These are phyloP conservation scores for Mariannaea elegans DNA, from an alignment of 2,329 filamentous ascomycete species.

Conservation along the genomic window DNA sequence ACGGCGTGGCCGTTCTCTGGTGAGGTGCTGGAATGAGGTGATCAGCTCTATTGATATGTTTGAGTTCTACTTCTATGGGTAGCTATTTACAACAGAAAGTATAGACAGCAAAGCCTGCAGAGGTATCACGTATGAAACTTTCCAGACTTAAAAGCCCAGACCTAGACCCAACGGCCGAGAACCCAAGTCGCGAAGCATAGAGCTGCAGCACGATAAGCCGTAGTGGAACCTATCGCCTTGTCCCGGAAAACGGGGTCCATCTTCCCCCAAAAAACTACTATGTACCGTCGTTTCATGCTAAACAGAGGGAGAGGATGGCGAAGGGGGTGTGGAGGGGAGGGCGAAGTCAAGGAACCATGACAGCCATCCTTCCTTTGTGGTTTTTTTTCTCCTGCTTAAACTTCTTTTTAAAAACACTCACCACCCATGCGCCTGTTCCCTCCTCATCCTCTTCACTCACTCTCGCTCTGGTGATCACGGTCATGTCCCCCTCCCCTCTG, in stretches of 20 bases:
- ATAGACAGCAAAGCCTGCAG: too few relatives aligned
- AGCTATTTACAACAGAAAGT: too few relatives aligned
- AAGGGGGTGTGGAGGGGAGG: background rate
- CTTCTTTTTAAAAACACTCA: slow-evolving; percentile 10
- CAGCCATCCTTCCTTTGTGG: background rate
- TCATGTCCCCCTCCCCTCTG: slow-evolving; percentile 34
- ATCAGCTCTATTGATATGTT: too few relatives aligned
- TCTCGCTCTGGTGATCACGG: slow-evolving; percentile 34
- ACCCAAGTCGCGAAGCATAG: background rate
- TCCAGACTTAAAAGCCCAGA: background rate
- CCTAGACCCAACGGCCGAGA: background rate
- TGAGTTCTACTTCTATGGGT: too few relatives aligned
- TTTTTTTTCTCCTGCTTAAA: slow-evolving; percentile 1
- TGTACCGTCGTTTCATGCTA: slow-evolving; percentile 1
- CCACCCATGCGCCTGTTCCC: background rate
- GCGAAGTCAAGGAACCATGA: background rate
- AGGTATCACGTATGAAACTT: too few relatives aligned
- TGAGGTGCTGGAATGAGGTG: slow-evolving; percentile 2
- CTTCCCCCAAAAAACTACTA: slow-evolving; percentile 6
- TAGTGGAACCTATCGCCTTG: slow-evolving; percentile 12
- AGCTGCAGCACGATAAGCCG: slow-evolving; percentile 21
- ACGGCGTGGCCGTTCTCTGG: slow-evolving; percentile 1
- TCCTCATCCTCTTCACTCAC: background rate
- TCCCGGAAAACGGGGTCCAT: slow-evolving; percentile 24
- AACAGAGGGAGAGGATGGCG: too few relatives aligned